phyloP scores from a whole-genome alignment of 2,329 filamentous ascomycete species.

The Curvularia spicifera region DNA sequence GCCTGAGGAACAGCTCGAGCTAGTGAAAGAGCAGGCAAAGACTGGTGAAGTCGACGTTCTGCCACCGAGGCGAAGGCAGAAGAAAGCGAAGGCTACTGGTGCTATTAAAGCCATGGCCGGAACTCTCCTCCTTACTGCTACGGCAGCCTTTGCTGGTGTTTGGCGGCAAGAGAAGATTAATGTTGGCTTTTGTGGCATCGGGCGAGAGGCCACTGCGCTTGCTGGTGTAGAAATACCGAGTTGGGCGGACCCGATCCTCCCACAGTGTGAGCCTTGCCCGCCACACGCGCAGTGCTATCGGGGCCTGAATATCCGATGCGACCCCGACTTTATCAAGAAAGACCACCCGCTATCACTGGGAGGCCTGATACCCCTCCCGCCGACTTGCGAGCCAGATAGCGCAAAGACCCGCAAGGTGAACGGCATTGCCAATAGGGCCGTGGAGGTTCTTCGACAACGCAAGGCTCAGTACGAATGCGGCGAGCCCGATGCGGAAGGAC shows the following conservation, averaged over 20 bases:
- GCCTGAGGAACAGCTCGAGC: conserved; percentile 79
- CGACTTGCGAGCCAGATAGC: conserved; percentile 92
- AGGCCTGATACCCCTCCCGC: conserved; percentile 81
- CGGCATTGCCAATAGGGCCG: conserved; percentile 82
- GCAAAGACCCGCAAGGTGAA: conserved; percentile 89
- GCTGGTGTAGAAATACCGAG: conserved; percentile 73
- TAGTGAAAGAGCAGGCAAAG: conserved; percentile 71
- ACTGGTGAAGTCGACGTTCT: conserved; percentile 61
- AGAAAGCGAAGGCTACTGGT: conserved; percentile 50
- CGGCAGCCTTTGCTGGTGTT: conserved; percentile 77
- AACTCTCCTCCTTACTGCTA: conserved; percentile 72
- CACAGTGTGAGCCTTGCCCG: conserved; percentile 89
- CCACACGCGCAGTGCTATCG: conserved; percentile 87
- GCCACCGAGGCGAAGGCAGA: conserved; percentile 44
- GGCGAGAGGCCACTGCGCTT: conserved; percentile 63
- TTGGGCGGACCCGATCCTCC: conserved; percentile 72
- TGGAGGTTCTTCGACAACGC: conserved; percentile 84
- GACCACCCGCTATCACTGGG: conserved; percentile 82
- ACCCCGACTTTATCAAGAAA: conserved; percentile 84
- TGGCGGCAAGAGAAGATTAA: conserved; percentile 96
- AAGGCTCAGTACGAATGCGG: conserved; percentile 92
- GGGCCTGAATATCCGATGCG: conserved; percentile 78
- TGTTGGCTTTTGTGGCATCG: conserved; percentile 92
- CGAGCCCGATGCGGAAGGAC: conserved; percentile 69
- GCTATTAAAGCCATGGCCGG: conserved; percentile 70